A percentile compares a stretch with the other conserved stretches of the same genome.
These are phyloP conservation scores for Hypomyces perniciosus DNA, from an alignment of 2,329 filamentous ascomycete genomes.

Conservation along the genomic window DNA sequence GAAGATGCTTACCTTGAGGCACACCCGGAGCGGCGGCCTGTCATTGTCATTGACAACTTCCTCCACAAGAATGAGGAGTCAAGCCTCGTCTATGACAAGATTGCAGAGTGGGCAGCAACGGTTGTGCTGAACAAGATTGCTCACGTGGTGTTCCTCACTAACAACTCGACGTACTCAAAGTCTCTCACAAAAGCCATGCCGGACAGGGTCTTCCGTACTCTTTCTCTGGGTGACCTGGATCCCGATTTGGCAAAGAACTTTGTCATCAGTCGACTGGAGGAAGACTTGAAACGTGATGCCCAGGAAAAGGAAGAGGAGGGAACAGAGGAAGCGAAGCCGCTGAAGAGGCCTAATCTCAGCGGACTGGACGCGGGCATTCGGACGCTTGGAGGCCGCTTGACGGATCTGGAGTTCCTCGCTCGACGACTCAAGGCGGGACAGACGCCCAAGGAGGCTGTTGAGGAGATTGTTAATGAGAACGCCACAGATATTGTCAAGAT, in stretches of 20 bases:
- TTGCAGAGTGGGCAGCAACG: conserved; percentile 84
- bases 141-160: conserved; percentile 91
- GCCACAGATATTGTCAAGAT: conserved; percentile 90
- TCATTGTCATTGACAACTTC: conserved; percentile 90
- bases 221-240: conserved; percentile 79
- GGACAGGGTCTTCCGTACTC: conserved; percentile 82
- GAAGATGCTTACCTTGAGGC: conserved; percentile 87
- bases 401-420: conserved; percentile 91
- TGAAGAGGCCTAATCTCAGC: conserved; percentile 42
- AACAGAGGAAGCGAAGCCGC: conserved; percentile 19
- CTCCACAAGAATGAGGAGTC: conserved; percentile 67
- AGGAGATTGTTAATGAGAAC: conserved; percentile 83
- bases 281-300: conserved; percentile 30
- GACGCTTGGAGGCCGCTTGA: conserved; percentile 82
- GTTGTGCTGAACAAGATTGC: conserved; percentile 83
- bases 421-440: conserved; percentile 83
- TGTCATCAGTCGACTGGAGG: conserved; percentile 74
- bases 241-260: conserved; percentile 84
- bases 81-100: conserved; percentile 65
- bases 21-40: conserved; percentile 74
- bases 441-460: conserved; percentile 70
- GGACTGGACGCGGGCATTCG: conserved; percentile 79
- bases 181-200: conserved; percentile 80
- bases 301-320: conserved; percentile 23
- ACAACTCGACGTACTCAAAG: conserved; percentile 83